Percentiles rank a stretch among this genome's conserved stretches.
Conservation (phyloP, 257 asterid species). For the Fraxinus quadrangulata region DNA sequence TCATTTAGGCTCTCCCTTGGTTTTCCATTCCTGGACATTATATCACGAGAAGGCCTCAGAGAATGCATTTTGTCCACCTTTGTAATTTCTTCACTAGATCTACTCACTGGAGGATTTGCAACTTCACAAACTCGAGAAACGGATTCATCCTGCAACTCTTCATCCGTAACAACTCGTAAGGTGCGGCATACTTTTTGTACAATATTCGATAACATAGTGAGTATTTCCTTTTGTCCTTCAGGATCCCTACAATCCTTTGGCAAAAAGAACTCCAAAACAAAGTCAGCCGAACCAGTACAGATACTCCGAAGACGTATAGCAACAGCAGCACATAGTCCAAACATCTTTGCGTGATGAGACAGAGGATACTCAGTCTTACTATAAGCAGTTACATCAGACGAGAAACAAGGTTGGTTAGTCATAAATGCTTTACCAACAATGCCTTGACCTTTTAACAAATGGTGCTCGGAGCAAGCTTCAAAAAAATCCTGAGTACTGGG, state of each 20-base stretch:
- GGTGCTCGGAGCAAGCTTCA: slow-evolving; percentile 90
- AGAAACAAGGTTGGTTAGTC: slow-evolving; percentile 83
- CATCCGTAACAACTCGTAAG: slow-evolving; percentile 64
- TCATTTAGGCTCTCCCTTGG: slow-evolving; percentile 9
- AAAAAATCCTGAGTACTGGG: slow-evolving; percentile 63
- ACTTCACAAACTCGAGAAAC: slow-evolving; percentile 20
- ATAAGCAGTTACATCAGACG: slow-evolving; percentile 61
- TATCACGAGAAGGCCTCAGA: slow-evolving; percentile 28
- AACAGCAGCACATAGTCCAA: slow-evolving; percentile 75
- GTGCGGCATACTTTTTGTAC: slow-evolving; percentile 62
- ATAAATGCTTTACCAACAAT: slow-evolving; percentile 73
- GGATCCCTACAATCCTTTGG: slow-evolving; percentile 60
- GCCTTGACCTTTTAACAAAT: slow-evolving; percentile 80
- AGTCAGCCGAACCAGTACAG: slow-evolving; percentile 62
- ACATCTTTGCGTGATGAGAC: slow-evolving; percentile 87
- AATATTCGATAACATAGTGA: slow-evolving; percentile 59
- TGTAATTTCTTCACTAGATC: slow-evolving; percentile 24
- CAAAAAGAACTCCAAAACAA: slow-evolving; percentile 85
- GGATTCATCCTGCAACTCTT: slow-evolving; percentile 69
- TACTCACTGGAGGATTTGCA: slow-evolving; percentile 24
- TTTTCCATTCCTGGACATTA: slow-evolving; percentile 34
- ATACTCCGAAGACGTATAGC: slow-evolving; percentile 81
- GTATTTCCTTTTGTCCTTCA: slow-evolving; percentile 65
- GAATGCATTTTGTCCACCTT: slow-evolving; percentile 26
- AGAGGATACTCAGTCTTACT: slow-evolving; percentile 84